Conservation (phyloP, 1,139 yeast species). For the Hyphopichia buzzinii region DNA sequence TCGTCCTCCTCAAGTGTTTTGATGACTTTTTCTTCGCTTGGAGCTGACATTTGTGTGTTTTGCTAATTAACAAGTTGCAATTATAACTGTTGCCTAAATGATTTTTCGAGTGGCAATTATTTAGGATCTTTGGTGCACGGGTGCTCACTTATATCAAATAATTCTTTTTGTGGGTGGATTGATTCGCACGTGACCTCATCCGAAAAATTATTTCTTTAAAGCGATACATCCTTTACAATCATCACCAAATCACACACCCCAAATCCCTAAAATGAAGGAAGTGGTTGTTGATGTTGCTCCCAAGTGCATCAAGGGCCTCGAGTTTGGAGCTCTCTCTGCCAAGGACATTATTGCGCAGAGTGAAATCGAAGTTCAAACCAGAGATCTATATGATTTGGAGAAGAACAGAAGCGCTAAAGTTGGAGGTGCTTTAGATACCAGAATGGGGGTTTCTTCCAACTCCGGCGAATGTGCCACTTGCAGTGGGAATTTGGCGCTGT, state of each 20-base stretch:
- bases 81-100: no score
- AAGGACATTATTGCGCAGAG: conserved; percentile 91
- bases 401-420: conserved; percentile 78
- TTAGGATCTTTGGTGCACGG: not conserved
- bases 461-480: conserved; percentile 85
- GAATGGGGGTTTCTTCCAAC: conserved; percentile 93
- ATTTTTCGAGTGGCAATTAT: no score
- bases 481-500: conserved; percentile 86
- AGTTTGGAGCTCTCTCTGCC: conserved; percentile 89
- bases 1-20: conserved; percentile 86
- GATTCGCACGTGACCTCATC: not conserved
- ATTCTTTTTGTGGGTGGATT: no score
- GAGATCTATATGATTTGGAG: conserved; percentile 86
- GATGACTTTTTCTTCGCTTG: conserved; percentile 34
- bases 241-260: not conserved
- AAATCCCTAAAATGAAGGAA: conserved; percentile 54
- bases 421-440: conserved; percentile 86
- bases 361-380: conserved; percentile 87
- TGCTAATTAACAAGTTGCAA: no score
- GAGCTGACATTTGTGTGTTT: no score
- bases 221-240: no score
- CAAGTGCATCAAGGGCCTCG: conserved; percentile 84
- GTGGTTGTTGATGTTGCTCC: conserved; percentile 83
- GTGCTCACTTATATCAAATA: no score
- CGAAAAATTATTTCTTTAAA: not conserved